Base-by-base conservation (phyloP, 1,284 basidiomycete species). In the Ganoderma boninense region DNA sequence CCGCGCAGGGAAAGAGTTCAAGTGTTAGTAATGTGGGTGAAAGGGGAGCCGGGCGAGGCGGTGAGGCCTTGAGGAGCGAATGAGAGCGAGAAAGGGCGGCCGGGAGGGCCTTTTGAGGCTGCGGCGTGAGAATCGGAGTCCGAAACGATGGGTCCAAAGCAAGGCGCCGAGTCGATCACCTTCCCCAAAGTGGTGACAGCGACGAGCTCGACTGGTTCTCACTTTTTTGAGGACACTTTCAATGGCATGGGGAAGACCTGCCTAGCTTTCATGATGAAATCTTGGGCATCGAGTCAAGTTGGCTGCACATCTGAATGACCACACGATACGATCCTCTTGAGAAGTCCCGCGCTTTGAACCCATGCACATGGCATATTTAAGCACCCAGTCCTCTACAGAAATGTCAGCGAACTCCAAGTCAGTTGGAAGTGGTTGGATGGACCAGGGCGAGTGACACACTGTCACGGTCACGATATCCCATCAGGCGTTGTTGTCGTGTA, bases 401-500 rank as follows among this genome's bases (percentile, higher is more conserved):
- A 52, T 14, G 26, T 11, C 3, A 57, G 11, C 29, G 54, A 20
- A 18, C 23, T 16, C 16, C 14, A 16, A 35, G 29, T 57, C 1
- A 57, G 29, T 29, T 18, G 11, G 29, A 57, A 57, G 29, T 29
- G 52, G 54, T 20, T 20, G 54, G 29, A 16, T 4, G 11, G 29
- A 29, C 6, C 6, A 32, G 26, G 18, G 49, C 0, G 11, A 26
- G 54, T 57, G 54, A 32, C 54, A 20, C 18, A 57, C 29, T 26
- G 54, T 57, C 29, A 57, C 54, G 29, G 54, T 57, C 54, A 57
- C 54, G 26, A 57, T 35, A 32, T 57, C 54, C 54, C 54, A 57
- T 57, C 54, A 57, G 32, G 29, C 29, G 54, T 57, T 57, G 54
- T 35, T 57, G 29, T 32, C 7, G 16, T 35, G 14, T 57, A 57